Conservation (phyloP, 1,139 yeast species). For the Lodderomyces parapsilosis region DNA sequence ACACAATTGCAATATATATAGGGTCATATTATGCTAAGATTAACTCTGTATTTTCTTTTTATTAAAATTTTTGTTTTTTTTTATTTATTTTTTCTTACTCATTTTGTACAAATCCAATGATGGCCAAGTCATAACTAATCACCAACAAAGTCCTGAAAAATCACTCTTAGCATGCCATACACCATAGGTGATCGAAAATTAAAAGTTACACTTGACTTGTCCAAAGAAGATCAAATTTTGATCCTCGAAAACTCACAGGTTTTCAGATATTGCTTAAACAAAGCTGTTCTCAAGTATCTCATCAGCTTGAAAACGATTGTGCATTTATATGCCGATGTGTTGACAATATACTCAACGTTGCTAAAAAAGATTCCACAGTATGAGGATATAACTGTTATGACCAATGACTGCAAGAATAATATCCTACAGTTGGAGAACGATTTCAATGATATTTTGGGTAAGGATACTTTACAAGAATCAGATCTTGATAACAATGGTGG, state of each 20-base stretch:
- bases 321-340: conserved; percentile 39
- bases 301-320: conserved; percentile 31
- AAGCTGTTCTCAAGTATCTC: conserved; percentile 29
- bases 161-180: conserved; percentile 27
- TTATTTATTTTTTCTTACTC: background rate
- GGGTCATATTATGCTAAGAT: too few species aligned
- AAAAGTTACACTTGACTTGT: conserved; percentile 19
- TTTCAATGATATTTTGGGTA: conserved; percentile 30
- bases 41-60: too few species aligned
- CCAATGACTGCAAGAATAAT: conserved; percentile 23
- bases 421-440: conserved; percentile 33
- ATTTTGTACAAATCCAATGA: background rate
- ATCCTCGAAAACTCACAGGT: conserved; percentile 29
- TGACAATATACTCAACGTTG: conserved; percentile 42
- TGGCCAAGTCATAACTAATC: background rate
- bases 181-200: conserved; percentile 32
- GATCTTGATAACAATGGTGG: background rate
- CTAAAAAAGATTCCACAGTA: conserved; percentile 41
- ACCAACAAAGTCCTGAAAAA: background rate
- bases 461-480: conserved; percentile 2
- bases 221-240: conserved; percentile 25
- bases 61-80: background rate
- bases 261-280: conserved; percentile 35
- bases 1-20: too few species aligned
- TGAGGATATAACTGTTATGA: conserved; percentile 41